Conservation (phyloP, 106 monocot species). For the Dactylorhiza incarnata region DNA sequence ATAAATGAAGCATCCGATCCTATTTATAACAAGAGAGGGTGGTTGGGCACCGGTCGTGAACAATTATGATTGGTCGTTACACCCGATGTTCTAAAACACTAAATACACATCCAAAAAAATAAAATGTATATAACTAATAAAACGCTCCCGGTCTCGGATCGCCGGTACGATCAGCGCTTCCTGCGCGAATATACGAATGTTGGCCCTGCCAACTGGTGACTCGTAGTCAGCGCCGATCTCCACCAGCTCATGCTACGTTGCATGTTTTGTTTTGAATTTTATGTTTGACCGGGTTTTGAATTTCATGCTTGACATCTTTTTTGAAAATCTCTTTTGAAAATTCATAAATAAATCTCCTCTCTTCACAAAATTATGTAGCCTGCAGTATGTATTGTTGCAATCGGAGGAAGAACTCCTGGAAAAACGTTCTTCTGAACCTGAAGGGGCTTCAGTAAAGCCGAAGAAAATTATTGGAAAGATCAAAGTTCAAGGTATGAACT, state of each 20-base stretch:
- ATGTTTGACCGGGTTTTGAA: not conserved
- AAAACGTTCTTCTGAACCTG: slow-evolving; percentile 52
- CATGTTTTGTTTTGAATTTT: not conserved
- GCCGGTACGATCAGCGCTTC: no score
- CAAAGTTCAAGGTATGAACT: slow-evolving; percentile 75
- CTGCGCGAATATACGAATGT: no score
- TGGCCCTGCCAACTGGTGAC: no score
- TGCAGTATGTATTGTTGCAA: slow-evolving; percentile 78
- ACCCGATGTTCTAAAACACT: no score
- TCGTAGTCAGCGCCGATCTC: no score
- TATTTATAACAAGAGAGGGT: no score
- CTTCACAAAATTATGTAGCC: slow-evolving; percentile 28
- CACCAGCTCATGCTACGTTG: not conserved
- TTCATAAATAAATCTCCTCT: not conserved
- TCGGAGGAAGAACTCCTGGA: slow-evolving; percentile 91
- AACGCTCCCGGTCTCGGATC: no score
- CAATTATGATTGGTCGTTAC: no score
- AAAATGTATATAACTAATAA: no score
- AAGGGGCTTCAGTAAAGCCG: slow-evolving; percentile 66
- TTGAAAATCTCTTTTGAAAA: not conserved
- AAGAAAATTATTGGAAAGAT: slow-evolving; percentile 86
- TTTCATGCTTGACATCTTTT: not conserved
- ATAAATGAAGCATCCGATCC: no score
- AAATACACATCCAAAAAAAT: no score
- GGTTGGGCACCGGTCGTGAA: no score